These are phyloP conservation scores for Rossbeevera mucosa DNA, from an alignment of 768 basidiomycete genomes.

Conservation along the genomic window DNA sequence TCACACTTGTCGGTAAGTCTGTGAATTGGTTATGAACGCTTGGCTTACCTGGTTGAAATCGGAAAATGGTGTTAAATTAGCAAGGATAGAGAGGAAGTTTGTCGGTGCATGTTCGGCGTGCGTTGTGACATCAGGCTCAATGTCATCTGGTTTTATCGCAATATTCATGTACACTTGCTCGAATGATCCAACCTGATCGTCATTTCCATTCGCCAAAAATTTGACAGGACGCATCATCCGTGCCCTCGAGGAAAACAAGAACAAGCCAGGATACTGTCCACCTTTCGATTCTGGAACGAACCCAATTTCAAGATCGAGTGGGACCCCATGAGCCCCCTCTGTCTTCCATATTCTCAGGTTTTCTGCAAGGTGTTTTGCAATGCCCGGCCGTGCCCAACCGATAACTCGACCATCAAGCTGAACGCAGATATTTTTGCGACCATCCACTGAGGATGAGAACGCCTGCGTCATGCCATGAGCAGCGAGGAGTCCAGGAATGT, in stretches of 20 bases:
- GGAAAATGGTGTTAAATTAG: constrained; percentile 97
- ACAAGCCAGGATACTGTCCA: constrained; percentile 96
- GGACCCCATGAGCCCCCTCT: constrained; percentile 72
- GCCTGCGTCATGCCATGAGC: constrained; percentile 93
- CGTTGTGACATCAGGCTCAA: constrained; percentile 68
- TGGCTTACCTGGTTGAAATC: constrained; percentile 92
- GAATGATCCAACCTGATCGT: constrained; percentile 92
- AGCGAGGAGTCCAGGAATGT: constrained; percentile 77
- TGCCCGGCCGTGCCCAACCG: constrained; percentile 79
- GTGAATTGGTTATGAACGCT: neutral
- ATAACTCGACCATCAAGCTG: constrained; percentile 96
- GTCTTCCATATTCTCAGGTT: constrained; percentile 94
- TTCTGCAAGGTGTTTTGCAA: constrained; percentile 77
- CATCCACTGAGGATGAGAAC: constrained; percentile 76
- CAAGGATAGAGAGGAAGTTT: constrained; percentile 92
- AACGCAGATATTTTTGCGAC: constrained; percentile 75
- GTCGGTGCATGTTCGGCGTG: constrained; percentile 95
- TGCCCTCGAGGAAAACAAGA: constrained; percentile 79
- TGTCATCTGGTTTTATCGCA: constrained; percentile 84
- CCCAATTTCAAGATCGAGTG: constrained; percentile 93
- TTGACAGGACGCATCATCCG: constrained; percentile 99
- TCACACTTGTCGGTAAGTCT: constrained; percentile 2
- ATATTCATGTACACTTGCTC: constrained; percentile 99
- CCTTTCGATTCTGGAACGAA: constrained; percentile 83
- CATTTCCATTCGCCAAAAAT: constrained; percentile 76